Percentiles rank a stretch among this genome's conserved stretches.
These are phyloP conservation scores for Microdochium trichocladiopsis DNA, from an alignment of 2,329 filamentous ascomycete species.

Conservation along the genomic window DNA sequence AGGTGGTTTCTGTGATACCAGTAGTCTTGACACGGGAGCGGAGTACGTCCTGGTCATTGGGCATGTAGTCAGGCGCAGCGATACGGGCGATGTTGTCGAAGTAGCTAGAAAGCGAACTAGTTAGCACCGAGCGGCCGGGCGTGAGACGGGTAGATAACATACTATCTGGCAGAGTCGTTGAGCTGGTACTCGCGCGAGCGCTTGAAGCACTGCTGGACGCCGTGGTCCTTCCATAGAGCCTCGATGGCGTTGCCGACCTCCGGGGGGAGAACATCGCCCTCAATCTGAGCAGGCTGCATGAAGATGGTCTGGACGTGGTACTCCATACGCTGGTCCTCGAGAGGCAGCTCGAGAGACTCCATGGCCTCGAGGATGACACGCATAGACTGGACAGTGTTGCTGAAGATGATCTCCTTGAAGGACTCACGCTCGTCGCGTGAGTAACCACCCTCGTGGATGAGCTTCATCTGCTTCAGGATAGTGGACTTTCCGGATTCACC, in stretches of 20 bases:
- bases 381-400: constrained; percentile 65
- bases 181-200: constrained; percentile 92
- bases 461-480: constrained; percentile 96
- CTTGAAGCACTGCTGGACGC: constrained; percentile 93
- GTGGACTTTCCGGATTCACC: constrained; percentile 97
- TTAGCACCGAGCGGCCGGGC: constrained; percentile 22
- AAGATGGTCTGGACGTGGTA: constrained; percentile 98
- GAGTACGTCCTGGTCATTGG: constrained; percentile 91
- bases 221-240: constrained; percentile 85
- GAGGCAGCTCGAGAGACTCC: constrained; percentile 67
- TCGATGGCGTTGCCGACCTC: constrained; percentile 92
- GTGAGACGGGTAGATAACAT: constrained; percentile 30
- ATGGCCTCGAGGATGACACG: constrained; percentile 63
- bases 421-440: constrained; percentile 77
- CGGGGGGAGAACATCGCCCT: constrained; percentile 87
- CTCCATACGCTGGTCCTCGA: constrained; percentile 88
- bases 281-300: constrained; percentile 96
- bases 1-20: constrained; percentile 93
- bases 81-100: constrained; percentile 94
- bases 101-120: constrained; percentile 55
- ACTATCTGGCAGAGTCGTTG: constrained; percentile 96
- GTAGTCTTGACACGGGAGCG: constrained; percentile 96
- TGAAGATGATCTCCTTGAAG: constrained; percentile 67
- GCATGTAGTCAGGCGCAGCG: constrained; percentile 84
- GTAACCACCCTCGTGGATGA: constrained; percentile 98